A percentile compares a stretch with the other conserved stretches of the same genome.
These are phyloP conservation scores for Berkeleyomyces rouxiae DNA, from an alignment of 2,329 filamentous ascomycete genomes.

Conservation along the genomic window DNA sequence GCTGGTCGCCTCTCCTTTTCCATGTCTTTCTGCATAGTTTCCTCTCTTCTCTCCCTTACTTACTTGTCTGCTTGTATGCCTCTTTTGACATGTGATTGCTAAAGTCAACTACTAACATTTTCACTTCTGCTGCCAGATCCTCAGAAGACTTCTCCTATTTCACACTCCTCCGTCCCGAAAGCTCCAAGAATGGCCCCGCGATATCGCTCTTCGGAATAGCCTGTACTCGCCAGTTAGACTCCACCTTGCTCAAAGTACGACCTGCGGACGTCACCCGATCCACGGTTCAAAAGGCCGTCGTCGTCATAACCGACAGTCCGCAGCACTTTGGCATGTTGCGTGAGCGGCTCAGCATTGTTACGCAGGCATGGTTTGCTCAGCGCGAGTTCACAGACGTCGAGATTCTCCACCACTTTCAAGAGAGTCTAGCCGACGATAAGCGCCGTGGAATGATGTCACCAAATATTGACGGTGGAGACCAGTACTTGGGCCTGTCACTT, in stretches of 20 bases:
- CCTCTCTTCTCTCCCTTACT: not conserved
- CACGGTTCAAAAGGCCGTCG: slow-evolving; percentile 94
- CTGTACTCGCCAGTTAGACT: slow-evolving; percentile 81
- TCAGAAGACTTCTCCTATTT: slow-evolving; percentile 98
- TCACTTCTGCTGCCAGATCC: slow-evolving; percentile 33
- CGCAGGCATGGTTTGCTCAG: slow-evolving; percentile 91
- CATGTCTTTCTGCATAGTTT: not conserved
- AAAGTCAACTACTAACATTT: not conserved
- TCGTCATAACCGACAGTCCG: slow-evolving; percentile 83
- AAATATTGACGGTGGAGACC: slow-evolving; percentile 62
- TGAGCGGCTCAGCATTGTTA: slow-evolving; percentile 78
- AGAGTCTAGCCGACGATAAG: slow-evolving; percentile 60
- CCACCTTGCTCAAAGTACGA: slow-evolving; percentile 57
- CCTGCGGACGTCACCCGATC: slow-evolving; percentile 87
- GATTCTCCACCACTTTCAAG: slow-evolving; percentile 79
- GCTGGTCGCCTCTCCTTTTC: not conserved
- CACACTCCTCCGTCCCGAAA: slow-evolving; percentile 57
- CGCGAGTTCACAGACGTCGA: slow-evolving; percentile 81
- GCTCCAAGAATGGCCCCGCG: slow-evolving; percentile 32
- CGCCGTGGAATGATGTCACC: slow-evolving; percentile 38
- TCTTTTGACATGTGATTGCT: not conserved
- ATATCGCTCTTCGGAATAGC: slow-evolving; percentile 91
- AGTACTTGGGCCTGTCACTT: slow-evolving; percentile 76
- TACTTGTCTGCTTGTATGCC: not conserved
- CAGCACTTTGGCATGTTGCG: slow-evolving; percentile 81